Evolutionary conservation across 441 rosid species (phyloP), one percentile per base, ranked within the genome.

Genomic region (Erodium texanum): DNA sequence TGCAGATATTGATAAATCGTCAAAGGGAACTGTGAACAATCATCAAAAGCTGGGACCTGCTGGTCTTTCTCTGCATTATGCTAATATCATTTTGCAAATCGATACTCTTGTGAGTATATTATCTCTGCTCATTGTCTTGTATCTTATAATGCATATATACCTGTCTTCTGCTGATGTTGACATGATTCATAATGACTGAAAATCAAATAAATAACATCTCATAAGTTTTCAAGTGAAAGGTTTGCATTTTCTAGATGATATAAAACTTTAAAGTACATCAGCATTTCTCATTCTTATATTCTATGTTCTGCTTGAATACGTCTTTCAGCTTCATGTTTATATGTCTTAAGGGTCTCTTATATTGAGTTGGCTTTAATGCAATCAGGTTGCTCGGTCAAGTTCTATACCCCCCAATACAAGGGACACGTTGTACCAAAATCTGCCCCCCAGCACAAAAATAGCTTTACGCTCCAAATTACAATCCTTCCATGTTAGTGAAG

Each of bases 51-150:
- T 95, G 83, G 99, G 99, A 2, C 79, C 93, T 24, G 97, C 96
- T 68, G 96, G 98, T 70, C 97, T 95, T 73, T 96, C 98, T 9
- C 84, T 95, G 83, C 99, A 95, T 79, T 95, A 95, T 68, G 98
- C 99, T 64, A 95, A 92, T 79, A 89, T 95, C 48, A 84, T 95
- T 34, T 79, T 96, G 70, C 99, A 92, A 79, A 89, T 90, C 34
- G 99, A 92, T 75, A 87, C 93, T 72, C 91, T 90, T 76, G 99
- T 95, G 84, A 90, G 96, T 84, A 66, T 74, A 52, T 68, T 67
- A 56, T 67, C 18, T 61, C 56, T 67, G 71, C 62, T 14, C 63
- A 43, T 66, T 52, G 14, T 69, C 66, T 75, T 19, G 18, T 74
- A 2, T 56, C 69, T 32, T 16, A n/a, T 68, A 64, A 20, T 66